Evolutionary conservation across 345 rosid species (phyloP), one percentile per base, ranked within the genome.

Genomic region (Brassica rapa): DNA sequence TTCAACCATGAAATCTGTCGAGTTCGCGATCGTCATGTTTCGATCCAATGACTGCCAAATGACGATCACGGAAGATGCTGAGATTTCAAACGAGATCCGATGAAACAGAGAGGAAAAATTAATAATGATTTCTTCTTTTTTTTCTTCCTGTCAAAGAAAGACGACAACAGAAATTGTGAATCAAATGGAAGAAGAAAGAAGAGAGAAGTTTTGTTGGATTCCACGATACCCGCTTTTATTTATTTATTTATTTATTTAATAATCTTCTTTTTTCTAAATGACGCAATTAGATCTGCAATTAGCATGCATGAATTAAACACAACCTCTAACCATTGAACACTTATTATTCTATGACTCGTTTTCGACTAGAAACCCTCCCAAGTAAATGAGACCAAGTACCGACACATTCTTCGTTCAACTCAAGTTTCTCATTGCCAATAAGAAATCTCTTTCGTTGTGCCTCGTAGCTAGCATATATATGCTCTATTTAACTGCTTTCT

Each of bases 21-120:
- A 86, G 83, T 87, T 83, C 3, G 77, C 85, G 53, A 89, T 88
- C 83, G 91, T 89, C 94, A 90, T 94, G 56, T 71, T 71, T 76
- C 81, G 6, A 49, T 49, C 56, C 4, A 43, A 43, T 21, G 1
- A 65, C 1, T 32, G 33, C 69, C 49, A 71, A 43, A 43, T 21
- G 1, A 65, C 1, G 43, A 49, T 74, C 49, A 71, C 75, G 73
- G 3, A 64, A 19, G 25, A 35, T 16, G 6, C 8, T 27, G 5
- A 37, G 51, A 35, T 62, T 53, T 25, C 16, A 15, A 53, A 63
- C 15, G 16, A 30, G 81, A 78, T 71, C 60, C 35, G 51, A 55
- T 53, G 80, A 51, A 30, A 30, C 10, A 32, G 1, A 57, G 35
- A 53, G 64, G 65, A 19, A 41, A 12, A n/a, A 63, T 0, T 11